phyloP scores from a whole-genome alignment of 1,284 basidiomycete genomes.

The Sparassis latifolia region DNA sequence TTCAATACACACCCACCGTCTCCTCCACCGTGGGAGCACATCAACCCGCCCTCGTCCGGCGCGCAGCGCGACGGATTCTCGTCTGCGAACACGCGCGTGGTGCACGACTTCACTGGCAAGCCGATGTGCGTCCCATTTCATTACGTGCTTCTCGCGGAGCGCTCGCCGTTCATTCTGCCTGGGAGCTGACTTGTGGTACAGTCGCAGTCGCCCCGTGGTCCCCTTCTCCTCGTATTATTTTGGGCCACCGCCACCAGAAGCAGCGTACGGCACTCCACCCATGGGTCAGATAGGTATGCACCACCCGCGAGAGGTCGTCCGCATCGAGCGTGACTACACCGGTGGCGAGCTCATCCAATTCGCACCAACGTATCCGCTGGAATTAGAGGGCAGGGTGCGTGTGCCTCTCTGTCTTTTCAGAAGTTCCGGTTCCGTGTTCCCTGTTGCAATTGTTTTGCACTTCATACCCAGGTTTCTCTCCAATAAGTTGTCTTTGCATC shows the following conservation, averaged over 20 bases:
- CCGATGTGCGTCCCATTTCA: slow-evolving; percentile 9
- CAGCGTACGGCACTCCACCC: slow-evolving; percentile 71
- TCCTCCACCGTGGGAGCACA: slow-evolving; percentile 55
- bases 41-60: slow-evolving; percentile 4
- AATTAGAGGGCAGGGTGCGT: slow-evolving; percentile 77
- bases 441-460: no score
- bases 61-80: slow-evolving; percentile 12
- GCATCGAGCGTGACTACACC: slow-evolving; percentile 78
- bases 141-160: not conserved
- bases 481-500: not conserved
- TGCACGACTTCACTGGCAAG: slow-evolving; percentile 15
- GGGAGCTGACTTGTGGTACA: slow-evolving; percentile 3
- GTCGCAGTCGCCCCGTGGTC: slow-evolving; percentile 38
- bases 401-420: not conserved
- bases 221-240: slow-evolving; percentile 79
- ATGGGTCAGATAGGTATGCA: slow-evolving; percentile 77
- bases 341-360: slow-evolving; percentile 80
- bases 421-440: no score
- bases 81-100: slow-evolving; percentile 10
- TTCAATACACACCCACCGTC: slow-evolving; percentile 35
- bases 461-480: no score
- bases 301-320: slow-evolving; percentile 78
- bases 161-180: not conserved
- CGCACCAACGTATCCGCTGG: slow-evolving; percentile 72
- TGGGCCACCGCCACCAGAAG: slow-evolving; percentile 66